Percentiles rank a stretch among this genome's conserved stretches.
These are phyloP conservation scores for Backusella circina DNA, from an alignment of 192 early-diverging fungal species.

Conservation along the genomic window DNA sequence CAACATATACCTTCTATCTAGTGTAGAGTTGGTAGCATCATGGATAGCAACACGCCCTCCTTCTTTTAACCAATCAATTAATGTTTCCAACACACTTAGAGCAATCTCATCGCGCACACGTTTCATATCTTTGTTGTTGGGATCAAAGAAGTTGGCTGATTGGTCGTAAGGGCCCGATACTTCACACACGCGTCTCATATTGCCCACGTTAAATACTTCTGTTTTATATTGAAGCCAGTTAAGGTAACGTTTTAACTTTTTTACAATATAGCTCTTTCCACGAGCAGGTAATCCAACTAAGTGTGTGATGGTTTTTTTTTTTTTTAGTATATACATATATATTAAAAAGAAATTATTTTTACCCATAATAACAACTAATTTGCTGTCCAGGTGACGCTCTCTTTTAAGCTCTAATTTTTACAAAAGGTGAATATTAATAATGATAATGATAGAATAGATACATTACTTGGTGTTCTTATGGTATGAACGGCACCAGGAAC, in stretches of 20 bases:
- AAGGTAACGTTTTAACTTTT: constrained; percentile 90
- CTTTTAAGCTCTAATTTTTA: constrained; percentile 27
- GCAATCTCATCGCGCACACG: constrained; percentile 84
- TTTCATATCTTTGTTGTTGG: constrained; percentile 74
- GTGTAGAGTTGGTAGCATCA: constrained; percentile 96
- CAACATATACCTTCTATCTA: constrained; percentile 58
- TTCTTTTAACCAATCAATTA: constrained; percentile 83
- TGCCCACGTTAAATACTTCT: constrained; percentile 94
- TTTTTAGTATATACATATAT: background rate
- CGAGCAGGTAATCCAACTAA: constrained; percentile 90
- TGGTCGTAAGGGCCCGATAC: constrained; percentile 50
- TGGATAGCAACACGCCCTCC: constrained; percentile 91
- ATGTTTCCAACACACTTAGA: constrained; percentile 86
- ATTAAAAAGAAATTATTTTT: background rate
- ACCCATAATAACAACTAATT: constrained; percentile 92
- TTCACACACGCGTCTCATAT: constrained; percentile 67
- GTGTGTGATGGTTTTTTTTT: background rate
- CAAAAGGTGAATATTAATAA: background rate
- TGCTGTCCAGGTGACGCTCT: constrained; percentile 79
- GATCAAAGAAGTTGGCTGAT: constrained; percentile 89
- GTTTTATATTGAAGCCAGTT: constrained; percentile 78
- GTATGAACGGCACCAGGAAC: constrained; percentile 51
- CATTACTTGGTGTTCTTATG: constrained; percentile 38
- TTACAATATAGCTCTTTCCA: constrained; percentile 95
- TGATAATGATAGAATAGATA: background rate